Base-by-base conservation (phyloP, 176 grass and related monocot genomes). In the Puccinellia tenuiflora region DNA sequence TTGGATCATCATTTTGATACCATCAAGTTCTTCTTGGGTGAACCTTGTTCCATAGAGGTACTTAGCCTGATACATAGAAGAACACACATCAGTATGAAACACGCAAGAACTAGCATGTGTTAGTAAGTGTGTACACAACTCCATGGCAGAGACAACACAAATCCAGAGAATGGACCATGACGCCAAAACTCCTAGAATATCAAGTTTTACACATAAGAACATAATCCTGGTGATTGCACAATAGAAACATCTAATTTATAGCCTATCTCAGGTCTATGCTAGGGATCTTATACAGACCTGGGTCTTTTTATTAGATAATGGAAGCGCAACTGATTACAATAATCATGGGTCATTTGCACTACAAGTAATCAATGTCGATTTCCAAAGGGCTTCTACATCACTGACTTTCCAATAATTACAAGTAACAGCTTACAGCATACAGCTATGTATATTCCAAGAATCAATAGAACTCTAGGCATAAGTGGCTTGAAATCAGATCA, bases 1-100 rank as follows among this genome's bases (percentile, higher is more conserved):
- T 85, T 98, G 96, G 31, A 98, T 93, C 93, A 96, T 98, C 21
- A 98, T 22, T 88, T 98, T 98, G 64, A 95, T 98, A 75, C 83
- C 75, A 60, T 98, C 93, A 51, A 90, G 93, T 85, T 98, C 96
- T 81, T 98, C 93, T 79, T 76, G 68, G 43, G 85, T 85, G 64
- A 98, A 98, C 30, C 88, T 91, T 83, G 82, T 81, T 51, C 91
- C 91, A 17, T 95, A 98, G 68, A 98, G 85, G 76, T 90, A 91
- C 84, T 93, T 98, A 34, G 87, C 93, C 96, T 98, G 84, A 75
- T 50, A 25, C 72, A 77, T 48, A 77, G 39, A 40, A 83, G 51
- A 75, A 64, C 76, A n/a, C n/a, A 68, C 7, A 75, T 88, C 38
- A 77, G 52, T 26, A 76, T 71, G 64, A 82, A 68, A 62, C 46